Conservation (phyloP, 441 rosid species). For the Gossypium trilobum region DNA sequence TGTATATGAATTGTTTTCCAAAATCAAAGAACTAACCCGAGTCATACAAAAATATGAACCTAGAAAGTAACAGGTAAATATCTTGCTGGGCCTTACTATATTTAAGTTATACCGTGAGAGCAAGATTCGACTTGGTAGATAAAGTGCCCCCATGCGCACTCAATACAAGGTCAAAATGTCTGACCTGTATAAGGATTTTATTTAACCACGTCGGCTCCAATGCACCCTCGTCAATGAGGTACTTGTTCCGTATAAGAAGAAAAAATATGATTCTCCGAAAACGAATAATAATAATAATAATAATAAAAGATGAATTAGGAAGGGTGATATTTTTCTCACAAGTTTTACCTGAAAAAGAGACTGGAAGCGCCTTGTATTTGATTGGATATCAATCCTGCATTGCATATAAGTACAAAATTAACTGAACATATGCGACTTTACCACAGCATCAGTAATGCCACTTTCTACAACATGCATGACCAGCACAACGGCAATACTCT, state of each 20-base stretch:
- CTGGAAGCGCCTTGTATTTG: constrained; percentile 71
- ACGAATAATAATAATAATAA: background rate
- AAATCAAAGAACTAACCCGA: constrained; percentile 38
- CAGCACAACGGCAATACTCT: background rate
- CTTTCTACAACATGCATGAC: background rate
- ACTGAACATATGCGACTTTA: background rate
- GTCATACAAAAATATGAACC: constrained; percentile 81
- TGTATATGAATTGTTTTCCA: background rate
- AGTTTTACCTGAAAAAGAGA: constrained; percentile 52
- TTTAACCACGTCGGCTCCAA: constrained; percentile 48
- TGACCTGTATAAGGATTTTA: constrained; percentile 76
- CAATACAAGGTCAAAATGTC: constrained; percentile 7
- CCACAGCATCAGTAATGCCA: background rate
- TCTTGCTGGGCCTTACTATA: constrained; percentile 69
- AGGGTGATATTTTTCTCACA: background rate
- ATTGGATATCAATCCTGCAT: constrained; percentile 89
- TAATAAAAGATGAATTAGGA: background rate
- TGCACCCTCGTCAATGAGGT: constrained; percentile 83
- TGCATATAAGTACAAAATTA: constrained; percentile 22
- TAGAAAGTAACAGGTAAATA: constrained; percentile 64
- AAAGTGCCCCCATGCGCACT: background rate
- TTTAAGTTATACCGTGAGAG: background rate
- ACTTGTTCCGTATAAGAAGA: constrained; percentile 32
- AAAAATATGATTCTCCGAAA: background rate
- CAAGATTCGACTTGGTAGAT: background rate